A percentile compares a stretch with the other conserved stretches of the same genome.
phyloP scores from a whole-genome alignment of 2,329 filamentous ascomycete genomes.

The Claviceps sorghi region DNA sequence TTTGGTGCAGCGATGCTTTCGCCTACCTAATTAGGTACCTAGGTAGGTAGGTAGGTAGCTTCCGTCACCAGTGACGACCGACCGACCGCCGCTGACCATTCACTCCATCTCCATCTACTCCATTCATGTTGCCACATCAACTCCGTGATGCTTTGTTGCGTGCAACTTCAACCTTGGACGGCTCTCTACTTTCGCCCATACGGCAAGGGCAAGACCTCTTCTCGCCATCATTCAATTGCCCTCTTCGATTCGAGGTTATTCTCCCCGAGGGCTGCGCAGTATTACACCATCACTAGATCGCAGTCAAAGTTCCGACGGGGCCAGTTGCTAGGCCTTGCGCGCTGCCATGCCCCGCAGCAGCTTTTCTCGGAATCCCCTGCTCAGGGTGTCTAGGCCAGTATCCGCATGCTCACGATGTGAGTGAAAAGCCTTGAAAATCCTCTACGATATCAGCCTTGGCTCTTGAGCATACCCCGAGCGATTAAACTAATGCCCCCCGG shows the following conservation, averaged over 20 bases:
- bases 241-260: neutral
- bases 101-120: no score
- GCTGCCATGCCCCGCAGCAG: constrained; percentile 29
- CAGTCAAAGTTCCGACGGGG: neutral
- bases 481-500: neutral
- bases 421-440: constrained; percentile 9
- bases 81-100: no score
- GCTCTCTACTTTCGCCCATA: neutral
- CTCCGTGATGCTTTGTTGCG: neutral
- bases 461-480: neutral
- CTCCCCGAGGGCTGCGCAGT: neutral
- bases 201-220: neutral
- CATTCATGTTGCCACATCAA: neutral
- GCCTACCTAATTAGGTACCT: no score
- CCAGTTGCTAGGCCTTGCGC: constrained; percentile 3
- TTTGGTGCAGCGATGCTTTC: neutral
- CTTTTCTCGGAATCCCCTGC: constrained; percentile 41
- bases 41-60: no score
- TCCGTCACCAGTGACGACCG: no score
- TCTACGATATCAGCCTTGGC: neutral
- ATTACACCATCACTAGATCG: neutral
- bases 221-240: neutral
- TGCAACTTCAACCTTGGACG: neutral
- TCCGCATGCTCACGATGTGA: constrained; percentile 65
- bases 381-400: constrained; percentile 64